Base-by-base conservation (phyloP, 441 rosid genomes). In the Jatropha podagrica region DNA sequence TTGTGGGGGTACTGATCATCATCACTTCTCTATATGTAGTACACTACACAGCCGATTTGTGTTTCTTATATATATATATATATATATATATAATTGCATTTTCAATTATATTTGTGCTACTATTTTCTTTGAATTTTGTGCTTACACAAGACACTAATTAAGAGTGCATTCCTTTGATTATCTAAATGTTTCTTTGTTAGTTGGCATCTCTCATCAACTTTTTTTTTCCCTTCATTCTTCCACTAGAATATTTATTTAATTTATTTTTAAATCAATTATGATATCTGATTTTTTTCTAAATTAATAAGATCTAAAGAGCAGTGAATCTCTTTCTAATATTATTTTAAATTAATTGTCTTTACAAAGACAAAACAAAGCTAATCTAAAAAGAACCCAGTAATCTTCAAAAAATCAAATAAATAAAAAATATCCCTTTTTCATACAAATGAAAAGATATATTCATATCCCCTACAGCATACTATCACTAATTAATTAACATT, bases 131-230 rank as follows among this genome's bases (percentile, higher is more conserved):
- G 2, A 32, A 32, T 26, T 69, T 17, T n/a, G 26, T 69, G 60
- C 61, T 52, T 12, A 32, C 13, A 65, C 58, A 7, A 18, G 46
- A 69, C 12, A 32, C 18, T 9, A 32, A 32, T 32, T 32, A 52
- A 52, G 15, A 69, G 49, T 64, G 18, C 7, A 17, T 1, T 61
- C 11, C 4, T 32, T 58, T 1, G 15, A 23, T 11, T 3, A 42
- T 23, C 2, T 27, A 61, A 72, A 61, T 46, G 55, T 64, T 73
- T 52, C 51, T 73, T 55, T 54, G 27, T 42, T 64, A 49, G 60
- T 62, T 64, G 48, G 52, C 46, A 62, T 73, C 48, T 73, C 48
- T 73, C 14, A 52, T 40, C 11, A 38, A 64, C 62, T 63, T 64
- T 51, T 40, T 40, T 52, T 54, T 18, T 62, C 48, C 71, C 42